Base-by-base conservation (phyloP, 495 filamentous ascomycete species). In the Corynascus novoguineensis region DNA sequence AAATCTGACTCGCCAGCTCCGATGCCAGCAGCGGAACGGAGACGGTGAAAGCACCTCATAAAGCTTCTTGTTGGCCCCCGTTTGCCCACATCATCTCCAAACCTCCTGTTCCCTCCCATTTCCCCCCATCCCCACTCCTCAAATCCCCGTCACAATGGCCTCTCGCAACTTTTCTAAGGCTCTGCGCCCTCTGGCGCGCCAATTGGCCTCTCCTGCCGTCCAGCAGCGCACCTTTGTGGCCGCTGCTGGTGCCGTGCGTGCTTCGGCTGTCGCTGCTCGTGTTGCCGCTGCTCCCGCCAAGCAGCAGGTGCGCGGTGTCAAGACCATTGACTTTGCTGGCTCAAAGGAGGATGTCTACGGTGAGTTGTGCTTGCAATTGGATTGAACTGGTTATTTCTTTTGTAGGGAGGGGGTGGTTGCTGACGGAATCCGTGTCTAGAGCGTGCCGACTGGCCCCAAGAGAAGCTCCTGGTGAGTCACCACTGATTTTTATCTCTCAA, bases 361-460 rank as follows among this genome's bases (percentile, higher is more conserved):
- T 92, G 73, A 60, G 83, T 68, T 42, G 22, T 6, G 3, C 22
- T 14, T 0, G 27, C 6, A 54, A 37, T 49, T 55, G 49, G 37
- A 8, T 4, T 50, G n/a, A 29, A 4, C 31, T 32, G 3, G 29
- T 37, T n/a, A n/a, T n/a, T n/a, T n/a, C 9, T 51, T 3, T 25
- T 17, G 11, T 29, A 8, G 40, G 25, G 1, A 1, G 19, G 35
- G 7, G 1, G 1, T 19, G 28, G 38, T 27, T 42, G 14, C 47
- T 48, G 56, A 44, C 10, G 22, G 19, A 17, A 14, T 19, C 17
- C 45, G 24, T 29, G 21, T 64, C 32, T 63, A 92, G 93, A 98
- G 85, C 92, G 93, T 76, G 88, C 83, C 63, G 93, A 98, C 79
- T 98, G 93, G 93, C 93, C 93, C 64, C 83, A 85, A 72, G 92